These are phyloP conservation scores for Knoxdaviesia proteae DNA, from an alignment of 2,329 filamentous ascomycete species.

Conservation along the genomic window DNA sequence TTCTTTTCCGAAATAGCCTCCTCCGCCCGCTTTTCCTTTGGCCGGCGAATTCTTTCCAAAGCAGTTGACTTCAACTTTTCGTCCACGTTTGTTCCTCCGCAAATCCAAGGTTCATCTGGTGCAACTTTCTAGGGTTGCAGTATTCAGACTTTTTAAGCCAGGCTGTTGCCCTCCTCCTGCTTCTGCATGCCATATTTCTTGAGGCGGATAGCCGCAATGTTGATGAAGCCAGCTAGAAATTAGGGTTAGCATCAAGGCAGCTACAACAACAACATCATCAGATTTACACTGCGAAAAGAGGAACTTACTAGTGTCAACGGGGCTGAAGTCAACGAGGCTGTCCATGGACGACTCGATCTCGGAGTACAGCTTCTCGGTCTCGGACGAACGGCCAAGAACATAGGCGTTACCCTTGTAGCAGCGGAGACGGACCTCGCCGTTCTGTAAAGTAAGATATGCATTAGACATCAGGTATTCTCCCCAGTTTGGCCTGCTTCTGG, in stretches of 20 bases:
- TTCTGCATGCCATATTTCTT: constrained; percentile 21
- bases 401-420: constrained; percentile 27
- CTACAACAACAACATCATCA: no score
- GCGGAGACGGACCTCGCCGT: constrained; percentile 15
- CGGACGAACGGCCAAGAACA: constrained; percentile 22
- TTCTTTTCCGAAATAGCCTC: no score
- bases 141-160: no score
- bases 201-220: constrained; percentile 46
- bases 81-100: no score
- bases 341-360: constrained; percentile 29
- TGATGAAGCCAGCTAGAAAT: constrained; percentile 30
- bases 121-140: no score
- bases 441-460: background rate
- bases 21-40: no score
- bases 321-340: constrained; percentile 20
- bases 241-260: constrained; percentile 15
- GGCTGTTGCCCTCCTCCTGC: constrained; percentile 10
- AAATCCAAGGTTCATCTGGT: no score
- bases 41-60: no score
- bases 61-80: no score
- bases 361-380: constrained; percentile 28
- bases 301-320: constrained; percentile 17
- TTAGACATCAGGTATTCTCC: constrained; percentile 11
- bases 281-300: constrained; percentile 38
- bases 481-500: background rate